Base-by-base conservation (phyloP, 2,329 filamentous ascomycete species). In the Claviceps humidiphila region DNA sequence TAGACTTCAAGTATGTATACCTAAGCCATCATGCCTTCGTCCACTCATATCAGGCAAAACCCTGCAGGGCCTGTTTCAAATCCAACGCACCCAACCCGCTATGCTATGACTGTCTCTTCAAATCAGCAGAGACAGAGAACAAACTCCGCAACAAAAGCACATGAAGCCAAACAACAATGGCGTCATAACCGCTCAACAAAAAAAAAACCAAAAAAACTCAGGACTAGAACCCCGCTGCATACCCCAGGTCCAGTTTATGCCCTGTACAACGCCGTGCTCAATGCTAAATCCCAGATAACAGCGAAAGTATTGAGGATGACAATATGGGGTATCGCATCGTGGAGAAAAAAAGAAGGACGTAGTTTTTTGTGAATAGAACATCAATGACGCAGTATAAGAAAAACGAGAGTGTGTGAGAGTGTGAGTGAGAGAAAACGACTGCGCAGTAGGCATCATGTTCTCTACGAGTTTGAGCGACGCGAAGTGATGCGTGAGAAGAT, bases 401-500 rank as follows among this genome's bases (percentile, higher is more conserved):
- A 17, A n/a, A 34, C 3, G 26, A n/a, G 30, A 16, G 26, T 16
- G 22, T 22, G 16, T 14, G 43, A 46, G 44, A 34, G 16, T 17
- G 17, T 3, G 40, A 26, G 26, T 20, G 37, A 17, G 34, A n/a
- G 14, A 20, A 4, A 17, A 16, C n/a, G 41, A 22, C 30, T 34
- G 30, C 30, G 11, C 8, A 30, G 2, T 34, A 34, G 9, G 9
- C 39, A 17, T 45, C 49, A 37, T 37, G 26, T 46, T 34, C 30
- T 34, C 30, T 26, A 47, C 30, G 49, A 20, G 42, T 45, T 45
- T 4, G 40, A 53, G 53, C 53, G 53, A 17, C 51, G 51, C 20
- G 53, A 46, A 24, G 53, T 51, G 14, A 55, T 51, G 26, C 51
- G 51, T 9, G 53, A 51, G n/a, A 55, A 51, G 5, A 55, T 53